Evolutionary conservation across 169 alveolate species (phyloP), one percentile per base, ranked within the genome.

Genomic region (Plasmodium knowlesi): DNA sequence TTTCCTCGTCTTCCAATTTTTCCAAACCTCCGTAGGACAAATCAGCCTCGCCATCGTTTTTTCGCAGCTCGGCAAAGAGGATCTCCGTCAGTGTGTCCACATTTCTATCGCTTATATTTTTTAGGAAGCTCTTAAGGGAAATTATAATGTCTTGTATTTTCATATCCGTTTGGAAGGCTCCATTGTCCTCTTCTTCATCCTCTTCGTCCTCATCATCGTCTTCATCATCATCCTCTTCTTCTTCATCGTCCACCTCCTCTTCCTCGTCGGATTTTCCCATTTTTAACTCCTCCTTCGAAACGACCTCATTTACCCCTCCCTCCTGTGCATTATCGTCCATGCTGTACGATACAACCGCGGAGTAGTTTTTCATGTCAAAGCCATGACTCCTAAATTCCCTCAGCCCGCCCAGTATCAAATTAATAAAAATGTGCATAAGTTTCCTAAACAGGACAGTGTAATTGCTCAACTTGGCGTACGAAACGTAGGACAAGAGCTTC

Each of bases 31-130:
- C 37, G 37, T 82, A 91, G 10, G 95, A 91, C 46, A 91, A 91
- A 43, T 91, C 81, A 16, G 25, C 57, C 73, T 37, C 71, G 61
- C 95, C 50, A n/a, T 67, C 19, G 76, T 37, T 43, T 82, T 81
- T 70, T 73, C 76, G 82, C 76, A 91, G 43, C 41, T 82, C 92
- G 3, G 43, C 50, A 43, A 91, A 81, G 19, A 91, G 43, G 39
- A 82, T 71, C 32, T 91, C 95, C 14, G 80, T 82, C 19, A 91
- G 57, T 3, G 53, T 41, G 61, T 80, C 92, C 32, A 91, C 39
- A 71, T 91, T 91, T 39, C 70, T 91, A 25, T 82, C 95, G 43
- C 78, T 91, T 43, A 91, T 91, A 82, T 82, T 71, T 70, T 73
- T 80, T 73, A 91, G 43, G 83, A 91, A 91, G 25, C 57, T 22